Conservation (phyloP, 2,329 filamentous ascomycete genomes). For the Microcyclospora tardicrescens region DNA sequence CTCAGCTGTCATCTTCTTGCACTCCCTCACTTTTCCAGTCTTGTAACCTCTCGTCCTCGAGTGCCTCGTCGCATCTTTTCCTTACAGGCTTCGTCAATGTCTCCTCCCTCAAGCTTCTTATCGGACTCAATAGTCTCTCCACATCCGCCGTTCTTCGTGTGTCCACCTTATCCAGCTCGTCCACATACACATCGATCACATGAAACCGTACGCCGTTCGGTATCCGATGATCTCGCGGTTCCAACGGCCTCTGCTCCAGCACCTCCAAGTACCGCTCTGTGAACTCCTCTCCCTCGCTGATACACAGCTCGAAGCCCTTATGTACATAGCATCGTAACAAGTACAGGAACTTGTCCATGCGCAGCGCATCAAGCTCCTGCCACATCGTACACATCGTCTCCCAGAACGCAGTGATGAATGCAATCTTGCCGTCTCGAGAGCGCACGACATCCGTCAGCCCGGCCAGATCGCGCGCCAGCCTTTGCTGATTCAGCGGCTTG, state of each 20-base stretch:
- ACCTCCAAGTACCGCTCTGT: slow-evolving; percentile 35
- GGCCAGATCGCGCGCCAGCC: slow-evolving; percentile 65
- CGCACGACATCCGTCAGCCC: slow-evolving; percentile 51
- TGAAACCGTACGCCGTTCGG: slow-evolving; percentile 80
- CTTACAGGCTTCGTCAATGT: slow-evolving; percentile 61
- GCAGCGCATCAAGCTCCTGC: slow-evolving; percentile 36
- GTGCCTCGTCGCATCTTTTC: slow-evolving; percentile 52
- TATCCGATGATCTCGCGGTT: slow-evolving; percentile 41
- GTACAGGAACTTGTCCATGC: slow-evolving; percentile 84
- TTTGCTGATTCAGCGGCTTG: slow-evolving; percentile 75
- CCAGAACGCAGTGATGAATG: slow-evolving; percentile 39
- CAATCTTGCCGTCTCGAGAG: slow-evolving; percentile 22
- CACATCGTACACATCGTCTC: slow-evolving; percentile 40
- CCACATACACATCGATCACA: slow-evolving; percentile 78
- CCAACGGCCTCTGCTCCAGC: slow-evolving; percentile 34
- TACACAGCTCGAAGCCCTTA: slow-evolving; percentile 43
- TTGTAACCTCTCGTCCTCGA: slow-evolving; percentile 62
- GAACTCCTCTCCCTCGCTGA: slow-evolving; percentile 23
- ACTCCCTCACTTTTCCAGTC: slow-evolving; percentile 41
- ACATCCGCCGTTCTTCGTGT: slow-evolving; percentile 33
- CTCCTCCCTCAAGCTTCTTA: slow-evolving; percentile 43
- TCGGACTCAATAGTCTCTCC: slow-evolving; percentile 39
- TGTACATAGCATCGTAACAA: slow-evolving; percentile 67
- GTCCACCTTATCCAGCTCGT: slow-evolving; percentile 67
- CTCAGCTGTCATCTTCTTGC: slow-evolving; percentile 28